Evolutionary conservation across 2,329 filamentous ascomycete genomes (phyloP).

Genomic region (Pestalotiopsis sp.): DNA sequence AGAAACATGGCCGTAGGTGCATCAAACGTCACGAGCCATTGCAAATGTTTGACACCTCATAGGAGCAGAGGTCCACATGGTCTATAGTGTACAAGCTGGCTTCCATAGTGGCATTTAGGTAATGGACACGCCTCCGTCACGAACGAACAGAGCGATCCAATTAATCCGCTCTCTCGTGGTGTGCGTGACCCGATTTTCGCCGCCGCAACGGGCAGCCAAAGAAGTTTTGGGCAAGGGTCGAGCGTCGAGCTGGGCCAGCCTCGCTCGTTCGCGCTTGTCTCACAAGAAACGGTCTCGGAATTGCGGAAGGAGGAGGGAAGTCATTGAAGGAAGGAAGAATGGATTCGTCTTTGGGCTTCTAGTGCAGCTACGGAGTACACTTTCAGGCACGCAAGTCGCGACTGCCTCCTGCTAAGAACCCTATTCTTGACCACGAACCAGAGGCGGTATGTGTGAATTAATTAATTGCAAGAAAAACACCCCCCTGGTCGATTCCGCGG

Average conservation of each 20-base stretch:
- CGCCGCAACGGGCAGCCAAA: background rate
- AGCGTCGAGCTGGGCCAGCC: background rate
- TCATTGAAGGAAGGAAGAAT: background rate
- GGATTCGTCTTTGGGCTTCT: background rate
- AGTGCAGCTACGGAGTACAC: background rate
- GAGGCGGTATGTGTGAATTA: background rate
- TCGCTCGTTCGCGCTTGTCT: slow-evolving; percentile 2
- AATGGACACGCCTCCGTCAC: background rate
- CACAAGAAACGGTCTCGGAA: slow-evolving; percentile 13
- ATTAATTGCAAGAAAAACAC: background rate
- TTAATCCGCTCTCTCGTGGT: background rate
- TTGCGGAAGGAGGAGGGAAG: background rate
- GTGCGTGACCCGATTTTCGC: slow-evolving; percentile 15
- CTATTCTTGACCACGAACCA: background rate
- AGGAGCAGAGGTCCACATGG: slow-evolving; percentile 14
- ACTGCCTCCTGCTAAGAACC: too few relatives aligned
- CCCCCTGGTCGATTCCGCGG: background rate
- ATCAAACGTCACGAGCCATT: background rate
- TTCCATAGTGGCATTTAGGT: background rate
- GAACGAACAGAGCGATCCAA: background rate
- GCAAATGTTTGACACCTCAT: slow-evolving; percentile 12
- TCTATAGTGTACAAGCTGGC: background rate
- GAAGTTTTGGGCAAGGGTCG: background rate
- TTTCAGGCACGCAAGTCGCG: background rate
- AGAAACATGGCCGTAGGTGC: too few relatives aligned